A percentile compares a stretch with the other conserved stretches of the same genome.
Evolutionary conservation across 179 eudicot genomes (phyloP).

Genomic region (Patellifolia procumbens): DNA sequence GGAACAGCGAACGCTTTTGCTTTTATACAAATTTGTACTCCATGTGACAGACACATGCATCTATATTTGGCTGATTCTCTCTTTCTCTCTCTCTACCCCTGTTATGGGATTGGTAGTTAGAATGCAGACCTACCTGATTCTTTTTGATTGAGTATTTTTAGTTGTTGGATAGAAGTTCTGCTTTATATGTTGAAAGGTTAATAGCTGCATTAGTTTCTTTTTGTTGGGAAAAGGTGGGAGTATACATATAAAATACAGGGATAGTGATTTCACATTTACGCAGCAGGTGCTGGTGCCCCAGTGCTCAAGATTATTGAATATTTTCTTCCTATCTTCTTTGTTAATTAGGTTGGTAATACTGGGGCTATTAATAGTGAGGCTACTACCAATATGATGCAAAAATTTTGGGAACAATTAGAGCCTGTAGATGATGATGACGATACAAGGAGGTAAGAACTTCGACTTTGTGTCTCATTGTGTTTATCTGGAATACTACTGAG

Average conservation of each 20-base stretch:
- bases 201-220: background rate
- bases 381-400: constrained; percentile 79
- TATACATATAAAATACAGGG: too few relatives aligned
- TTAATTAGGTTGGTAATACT: constrained; percentile 47
- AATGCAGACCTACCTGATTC: background rate
- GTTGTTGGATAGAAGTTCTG: too few relatives aligned
- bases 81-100: background rate
- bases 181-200: background rate
- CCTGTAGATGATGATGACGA: constrained; percentile 81
- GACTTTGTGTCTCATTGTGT: background rate
- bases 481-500: constrained; percentile 6
- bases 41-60: too few relatives aligned
- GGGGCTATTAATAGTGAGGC: constrained; percentile 70
- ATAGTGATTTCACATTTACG: background rate
- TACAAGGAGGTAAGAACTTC: constrained; percentile 53
- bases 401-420: constrained; percentile 78
- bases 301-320: background rate
- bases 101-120: background rate
- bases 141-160: background rate
- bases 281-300: background rate
- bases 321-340: constrained; percentile 1
- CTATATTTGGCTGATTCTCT: background rate
- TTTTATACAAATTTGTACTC: too few relatives aligned
- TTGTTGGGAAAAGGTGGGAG: too few relatives aligned
- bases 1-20: background rate